phyloP scores from a whole-genome alignment of 352 stramenopile genomes.

The Pythium phragmiticola region DNA sequence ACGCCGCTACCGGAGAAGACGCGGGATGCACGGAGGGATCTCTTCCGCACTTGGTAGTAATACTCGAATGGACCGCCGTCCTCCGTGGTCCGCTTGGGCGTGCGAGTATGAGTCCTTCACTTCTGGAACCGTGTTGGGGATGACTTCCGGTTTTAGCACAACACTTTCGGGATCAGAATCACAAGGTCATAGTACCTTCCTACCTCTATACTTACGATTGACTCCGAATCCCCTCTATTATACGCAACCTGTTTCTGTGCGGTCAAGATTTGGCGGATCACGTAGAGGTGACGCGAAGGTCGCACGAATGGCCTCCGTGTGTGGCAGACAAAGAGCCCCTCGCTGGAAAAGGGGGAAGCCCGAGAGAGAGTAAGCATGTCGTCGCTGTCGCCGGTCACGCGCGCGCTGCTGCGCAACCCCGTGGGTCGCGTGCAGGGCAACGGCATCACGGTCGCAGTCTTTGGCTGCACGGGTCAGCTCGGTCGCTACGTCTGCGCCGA shows the following conservation, averaged over 20 bases:
- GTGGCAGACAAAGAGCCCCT: slow-evolving; percentile 26
- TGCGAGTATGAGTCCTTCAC: neutral
- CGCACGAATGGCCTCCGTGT: slow-evolving; percentile 21
- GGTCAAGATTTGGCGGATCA: neutral
- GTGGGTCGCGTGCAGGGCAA: slow-evolving; percentile 67
- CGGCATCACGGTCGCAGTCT: slow-evolving; percentile 93
- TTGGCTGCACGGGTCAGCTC: slow-evolving; percentile 94
- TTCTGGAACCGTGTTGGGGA: neutral
- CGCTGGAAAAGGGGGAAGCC: slow-evolving; percentile 3
- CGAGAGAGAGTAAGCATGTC: slow-evolving; percentile 47
- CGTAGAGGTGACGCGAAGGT: slow-evolving; percentile 34
- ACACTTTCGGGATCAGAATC: neutral
- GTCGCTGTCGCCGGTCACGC: slow-evolving; percentile 74
- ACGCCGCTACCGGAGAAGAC: too few relatives aligned
- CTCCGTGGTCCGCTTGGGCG: neutral
- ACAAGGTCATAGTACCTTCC: neutral
- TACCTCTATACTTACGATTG: neutral
- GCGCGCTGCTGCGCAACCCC: slow-evolving; percentile 74
- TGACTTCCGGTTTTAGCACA: slow-evolving; percentile 19
- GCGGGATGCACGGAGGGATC: too few relatives aligned
- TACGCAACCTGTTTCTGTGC: neutral
- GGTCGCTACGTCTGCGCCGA: slow-evolving; percentile 94
- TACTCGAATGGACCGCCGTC: too few relatives aligned
- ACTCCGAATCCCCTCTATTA: neutral
- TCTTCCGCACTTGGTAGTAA: too few relatives aligned